Conservation (phyloP, 345 rosid species). For the Psidium guajava region DNA sequence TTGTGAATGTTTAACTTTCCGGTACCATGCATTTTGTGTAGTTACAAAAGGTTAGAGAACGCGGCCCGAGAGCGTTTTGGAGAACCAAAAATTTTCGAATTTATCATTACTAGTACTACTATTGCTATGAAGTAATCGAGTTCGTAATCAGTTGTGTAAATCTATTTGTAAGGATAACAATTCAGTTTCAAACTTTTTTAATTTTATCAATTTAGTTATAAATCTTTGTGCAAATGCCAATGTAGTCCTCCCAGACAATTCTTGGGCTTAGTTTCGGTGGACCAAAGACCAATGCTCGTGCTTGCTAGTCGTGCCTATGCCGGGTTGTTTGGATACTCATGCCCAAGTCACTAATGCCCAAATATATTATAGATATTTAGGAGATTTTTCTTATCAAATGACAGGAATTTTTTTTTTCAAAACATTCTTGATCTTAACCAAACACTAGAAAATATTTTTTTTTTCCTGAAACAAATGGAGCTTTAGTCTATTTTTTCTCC, state of each 20-base stretch:
- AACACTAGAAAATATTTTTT: neutral
- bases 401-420: too few species aligned
- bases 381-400: too few species aligned
- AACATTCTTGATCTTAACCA: too few species aligned
- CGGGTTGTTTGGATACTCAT: too few species aligned
- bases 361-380: too few species aligned
- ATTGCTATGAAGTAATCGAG: neutral
- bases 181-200: neutral
- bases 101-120: too few species aligned
- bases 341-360: too few species aligned
- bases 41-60: neutral
- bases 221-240: neutral
- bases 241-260: neutral
- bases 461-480: neutral
- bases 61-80: too few species aligned
- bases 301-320: too few species aligned
- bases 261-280: too few species aligned
- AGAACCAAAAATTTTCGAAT: too few species aligned
- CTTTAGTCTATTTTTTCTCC: neutral
- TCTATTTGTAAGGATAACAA: neutral
- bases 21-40: neutral
- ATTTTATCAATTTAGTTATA: fast-evolving
- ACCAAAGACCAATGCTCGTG: too few species aligned
- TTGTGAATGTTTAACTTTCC: neutral
- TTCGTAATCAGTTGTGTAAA: neutral